These are phyloP conservation scores for Paulownia fortunei DNA, from an alignment of 257 asterid species.

Conservation along the genomic window DNA sequence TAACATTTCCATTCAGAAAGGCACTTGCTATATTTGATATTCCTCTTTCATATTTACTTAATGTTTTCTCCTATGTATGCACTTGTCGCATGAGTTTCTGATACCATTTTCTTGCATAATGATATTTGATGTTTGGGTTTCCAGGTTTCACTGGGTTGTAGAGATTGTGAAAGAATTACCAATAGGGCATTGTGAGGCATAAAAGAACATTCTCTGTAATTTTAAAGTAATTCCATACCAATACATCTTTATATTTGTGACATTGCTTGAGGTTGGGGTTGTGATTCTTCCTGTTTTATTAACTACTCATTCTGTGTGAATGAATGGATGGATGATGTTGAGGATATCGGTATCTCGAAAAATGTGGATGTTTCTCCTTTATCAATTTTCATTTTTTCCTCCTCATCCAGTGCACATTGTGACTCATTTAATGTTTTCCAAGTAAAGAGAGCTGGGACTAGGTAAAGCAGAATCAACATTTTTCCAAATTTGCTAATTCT, in stretches of 20 bases:
- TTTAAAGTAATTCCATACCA: background rate
- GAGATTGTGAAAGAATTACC: constrained; percentile 23
- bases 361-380: background rate
- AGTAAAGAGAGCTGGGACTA: background rate
- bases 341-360: background rate
- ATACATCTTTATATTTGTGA: background rate
- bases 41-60: background rate
- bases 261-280: background rate
- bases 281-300: background rate
- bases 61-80: background rate
- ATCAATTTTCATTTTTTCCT: background rate
- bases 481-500: background rate
- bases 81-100: constrained; percentile 1
- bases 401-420: background rate
- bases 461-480: background rate
- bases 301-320: background rate
- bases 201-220: background rate
- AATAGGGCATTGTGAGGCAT: constrained; percentile 31
- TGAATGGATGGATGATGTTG: background rate
- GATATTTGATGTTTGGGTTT: constrained; percentile 10
- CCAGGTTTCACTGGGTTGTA: constrained; percentile 23
- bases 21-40: background rate
- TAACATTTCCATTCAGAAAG: background rate
- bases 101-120: background rate
- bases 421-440: background rate